Percentiles rank a stretch among this genome's conserved stretches.
These are phyloP conservation scores for Mycena metata DNA, from an alignment of 768 basidiomycete genomes.

Conservation along the genomic window DNA sequence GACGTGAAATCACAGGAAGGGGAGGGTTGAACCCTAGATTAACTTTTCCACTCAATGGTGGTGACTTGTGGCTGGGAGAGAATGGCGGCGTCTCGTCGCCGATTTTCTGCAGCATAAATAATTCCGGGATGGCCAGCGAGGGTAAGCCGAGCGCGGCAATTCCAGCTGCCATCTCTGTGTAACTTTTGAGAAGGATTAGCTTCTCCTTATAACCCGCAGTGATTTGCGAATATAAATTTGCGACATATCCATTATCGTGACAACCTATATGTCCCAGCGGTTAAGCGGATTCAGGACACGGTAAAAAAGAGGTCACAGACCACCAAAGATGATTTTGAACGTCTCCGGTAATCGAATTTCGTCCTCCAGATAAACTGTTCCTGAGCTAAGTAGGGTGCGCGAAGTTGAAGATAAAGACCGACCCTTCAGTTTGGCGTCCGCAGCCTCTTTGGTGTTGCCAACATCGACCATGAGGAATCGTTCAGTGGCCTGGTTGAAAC, in stretches of 20 bases:
- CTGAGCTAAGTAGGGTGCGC: constrained; percentile 7
- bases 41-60: constrained; percentile 32
- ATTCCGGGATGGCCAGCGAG: constrained; percentile 63
- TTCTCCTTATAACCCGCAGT: constrained; percentile 76
- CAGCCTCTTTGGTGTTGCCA: constrained; percentile 79
- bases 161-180: constrained; percentile 72
- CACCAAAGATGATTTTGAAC: constrained; percentile 76
- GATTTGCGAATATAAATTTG: constrained; percentile 72
- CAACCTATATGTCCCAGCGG: constrained; percentile 62
- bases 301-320: constrained; percentile 44
- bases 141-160: constrained; percentile 70
- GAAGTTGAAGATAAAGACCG: constrained; percentile 36
- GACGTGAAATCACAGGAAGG: constrained; percentile 1
- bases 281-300: constrained; percentile 25
- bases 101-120: constrained; percentile 75
- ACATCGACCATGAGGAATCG: constrained; percentile 80
- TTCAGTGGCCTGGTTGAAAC: constrained; percentile 79
- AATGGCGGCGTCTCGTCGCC: constrained; percentile 28
- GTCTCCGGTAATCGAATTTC: constrained; percentile 76
- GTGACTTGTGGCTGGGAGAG: neutral
- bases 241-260: constrained; percentile 82
- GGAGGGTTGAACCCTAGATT: constrained; percentile 6
- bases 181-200: constrained; percentile 73
- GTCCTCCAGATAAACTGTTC: constrained; percentile 67
- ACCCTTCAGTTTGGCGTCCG: constrained; percentile 85